A percentile compares a stretch with the other conserved stretches of the same genome.
Conservation (phyloP, 2,329 filamentous ascomycete species). For the Sporothrix globosa region DNA sequence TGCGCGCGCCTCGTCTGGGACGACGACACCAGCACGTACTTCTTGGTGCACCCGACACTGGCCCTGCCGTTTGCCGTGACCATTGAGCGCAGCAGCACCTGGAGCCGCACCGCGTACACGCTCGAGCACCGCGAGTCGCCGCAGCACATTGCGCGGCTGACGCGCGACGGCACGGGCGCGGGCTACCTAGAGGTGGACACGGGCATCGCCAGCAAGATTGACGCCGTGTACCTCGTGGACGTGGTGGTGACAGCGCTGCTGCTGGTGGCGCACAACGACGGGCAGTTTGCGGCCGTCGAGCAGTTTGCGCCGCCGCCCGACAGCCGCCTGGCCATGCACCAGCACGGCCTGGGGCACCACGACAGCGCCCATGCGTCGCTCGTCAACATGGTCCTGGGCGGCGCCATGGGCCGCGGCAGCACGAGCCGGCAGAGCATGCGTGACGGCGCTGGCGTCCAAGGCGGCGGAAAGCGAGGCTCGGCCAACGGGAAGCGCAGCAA, state of each 20-base stretch:
- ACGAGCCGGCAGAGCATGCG: conserved; percentile 41
- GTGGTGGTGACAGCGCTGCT: conserved; percentile 64
- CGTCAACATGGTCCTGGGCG: conserved; percentile 34
- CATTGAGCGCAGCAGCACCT: conserved; percentile 61
- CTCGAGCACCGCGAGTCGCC: conserved; percentile 67
- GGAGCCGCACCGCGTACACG: conserved; percentile 65
- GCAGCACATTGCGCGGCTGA: conserved; percentile 62
- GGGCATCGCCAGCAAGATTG: conserved; percentile 60
- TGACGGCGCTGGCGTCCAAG: conserved; percentile 15
- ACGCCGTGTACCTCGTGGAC: conserved; percentile 64
- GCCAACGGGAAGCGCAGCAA: background rate
- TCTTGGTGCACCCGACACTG: conserved; percentile 65
- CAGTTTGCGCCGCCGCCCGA: conserved; percentile 63
- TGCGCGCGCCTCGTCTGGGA: conserved; percentile 74
- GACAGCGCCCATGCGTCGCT: conserved; percentile 35
- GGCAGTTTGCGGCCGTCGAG: conserved; percentile 55
- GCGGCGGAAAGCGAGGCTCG: conserved; percentile 1
- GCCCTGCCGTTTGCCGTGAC: conserved; percentile 66
- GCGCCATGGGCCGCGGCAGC: conserved; percentile 37
- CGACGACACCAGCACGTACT: conserved; percentile 61
- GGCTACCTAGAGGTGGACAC: conserved; percentile 67
- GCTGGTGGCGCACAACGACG: conserved; percentile 62
- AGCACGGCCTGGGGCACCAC: conserved; percentile 33
- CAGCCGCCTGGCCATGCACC: conserved; percentile 30
- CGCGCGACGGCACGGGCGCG: conserved; percentile 61